Evolutionary conservation across 768 basidiomycete genomes (phyloP), one percentile per base, ranked within the genome.

Genomic region (Panaeolus papilionaceus): DNA sequence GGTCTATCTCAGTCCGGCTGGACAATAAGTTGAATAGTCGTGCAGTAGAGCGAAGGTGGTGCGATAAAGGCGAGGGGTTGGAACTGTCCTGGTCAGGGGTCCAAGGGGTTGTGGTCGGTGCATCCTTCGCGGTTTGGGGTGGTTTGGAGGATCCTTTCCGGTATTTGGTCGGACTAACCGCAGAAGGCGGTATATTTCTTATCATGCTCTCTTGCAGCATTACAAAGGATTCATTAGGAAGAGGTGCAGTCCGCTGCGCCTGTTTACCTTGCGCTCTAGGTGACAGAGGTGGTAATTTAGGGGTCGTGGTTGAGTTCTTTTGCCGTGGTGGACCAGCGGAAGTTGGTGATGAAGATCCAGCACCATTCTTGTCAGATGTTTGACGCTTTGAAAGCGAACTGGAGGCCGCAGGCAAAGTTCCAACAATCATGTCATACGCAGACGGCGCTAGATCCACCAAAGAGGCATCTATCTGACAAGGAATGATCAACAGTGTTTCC

Each of bases 161-260:
- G n/a, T 64, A 76, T 75, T 44, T 81, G 6, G 69, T 47, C 20
- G 69, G 63, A 47, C 18, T 67, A 44, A 18, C 3, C 33, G 20
- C 33, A 33, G 83, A 74, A 38, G 85, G 71, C 63, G 86, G 77
- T 49, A 92, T 92, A 73, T 84, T 88, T 58, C 84, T 85, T 71
- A 94, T 84, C 66, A 92, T 81, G 71, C 93, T 95, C 74, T 96
- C 94, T 76, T 94, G 92, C 33, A 96, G 83, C 49, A 98, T 85
- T 67, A 98, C 93, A 79, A 96, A 98, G 28, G 95, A 97, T 77
- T 96, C 95, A 73, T 88, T 92, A 7, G 94, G 92, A 47, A 86
- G 82, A 38, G 80, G 83, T 20, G 82, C 77, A 49, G 72, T 81
- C 67, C 84, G 86, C 72, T 87, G 86, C 20, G 86, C 80, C 69